phyloP scores from a whole-genome alignment of 1,284 basidiomycete genomes.

The Fomitopsis schrenkii region DNA sequence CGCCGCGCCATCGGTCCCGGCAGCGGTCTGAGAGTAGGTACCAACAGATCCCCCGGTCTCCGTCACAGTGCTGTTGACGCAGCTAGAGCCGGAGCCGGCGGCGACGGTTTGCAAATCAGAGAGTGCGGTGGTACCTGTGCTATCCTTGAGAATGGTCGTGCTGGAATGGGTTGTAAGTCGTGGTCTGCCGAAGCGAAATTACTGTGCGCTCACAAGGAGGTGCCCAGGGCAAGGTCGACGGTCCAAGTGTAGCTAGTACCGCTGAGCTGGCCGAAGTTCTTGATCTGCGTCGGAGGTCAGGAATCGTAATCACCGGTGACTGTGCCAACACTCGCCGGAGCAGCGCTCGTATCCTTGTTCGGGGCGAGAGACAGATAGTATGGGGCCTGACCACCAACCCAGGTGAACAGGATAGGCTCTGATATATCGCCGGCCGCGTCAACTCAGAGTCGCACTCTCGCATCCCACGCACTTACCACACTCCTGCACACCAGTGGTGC shows the following conservation, averaged over 20 bases:
- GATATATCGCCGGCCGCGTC: not conserved
- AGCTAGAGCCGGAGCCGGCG: slow-evolving; percentile 38
- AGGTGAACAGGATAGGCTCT: slow-evolving; percentile 61
- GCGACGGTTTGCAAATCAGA: slow-evolving; percentile 51
- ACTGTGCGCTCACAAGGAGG: slow-evolving; percentile 47
- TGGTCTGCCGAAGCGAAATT: not conserved
- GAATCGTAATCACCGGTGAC: not conserved
- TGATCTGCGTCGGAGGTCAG: slow-evolving; percentile 35
- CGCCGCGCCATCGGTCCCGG: not conserved
- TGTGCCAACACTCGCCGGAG: not conserved
- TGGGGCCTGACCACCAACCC: slow-evolving; percentile 51
- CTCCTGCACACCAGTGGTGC: slow-evolving; percentile 35
- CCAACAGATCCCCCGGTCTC: slow-evolving; percentile 17
- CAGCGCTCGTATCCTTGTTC: slow-evolving; percentile 28
- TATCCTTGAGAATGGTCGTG: slow-evolving; percentile 53
- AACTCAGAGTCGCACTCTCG: not conserved
- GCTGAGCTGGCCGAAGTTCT: slow-evolving; percentile 45
- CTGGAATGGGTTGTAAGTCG: slow-evolving; percentile 27
- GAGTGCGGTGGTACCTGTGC: slow-evolving; percentile 51
- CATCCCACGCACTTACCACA: slow-evolving; percentile 44
- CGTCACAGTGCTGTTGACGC: slow-evolving; percentile 17
- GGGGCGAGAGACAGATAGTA: slow-evolving; percentile 69
- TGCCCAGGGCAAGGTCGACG: slow-evolving; percentile 49
- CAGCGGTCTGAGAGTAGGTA: slow-evolving; percentile 4
- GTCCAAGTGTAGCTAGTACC: slow-evolving; percentile 56